A percentile compares a stretch with the other conserved stretches of the same genome.
Conservation (phyloP, 2,329 filamentous ascomycete genomes). For the Alternaria brassicicola region DNA sequence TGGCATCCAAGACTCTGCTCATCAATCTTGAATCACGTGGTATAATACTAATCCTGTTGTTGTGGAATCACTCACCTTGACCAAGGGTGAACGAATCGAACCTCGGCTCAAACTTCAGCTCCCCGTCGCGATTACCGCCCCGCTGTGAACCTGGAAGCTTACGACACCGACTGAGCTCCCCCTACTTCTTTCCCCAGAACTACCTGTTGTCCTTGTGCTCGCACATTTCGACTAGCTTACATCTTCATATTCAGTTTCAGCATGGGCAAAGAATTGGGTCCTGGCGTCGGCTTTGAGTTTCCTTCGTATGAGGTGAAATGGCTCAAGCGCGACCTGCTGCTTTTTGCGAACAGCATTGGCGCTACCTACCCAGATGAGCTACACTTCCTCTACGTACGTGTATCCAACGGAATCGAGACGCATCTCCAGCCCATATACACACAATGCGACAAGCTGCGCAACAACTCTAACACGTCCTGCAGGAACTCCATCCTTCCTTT, state of each 20-base stretch:
- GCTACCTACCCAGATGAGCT: constrained; percentile 79
- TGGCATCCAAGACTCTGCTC: not conserved
- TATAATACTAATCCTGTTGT: constrained; percentile 2
- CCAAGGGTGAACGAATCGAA: constrained; percentile 31
- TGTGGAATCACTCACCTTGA: constrained; percentile 16
- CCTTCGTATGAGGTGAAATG: constrained; percentile 77
- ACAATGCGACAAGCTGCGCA: not conserved
- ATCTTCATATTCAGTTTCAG: constrained; percentile 2
- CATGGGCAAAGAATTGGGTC: constrained; percentile 47
- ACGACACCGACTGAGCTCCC: constrained; percentile 5
- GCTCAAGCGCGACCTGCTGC: constrained; percentile 84
- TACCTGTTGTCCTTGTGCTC: not conserved
- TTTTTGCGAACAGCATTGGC: constrained; percentile 91
- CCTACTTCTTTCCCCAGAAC: not conserved
- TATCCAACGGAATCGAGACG: not conserved
- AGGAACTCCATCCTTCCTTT: constrained; percentile 90
- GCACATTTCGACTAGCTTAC: not conserved
- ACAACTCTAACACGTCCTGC: constrained; percentile 9
- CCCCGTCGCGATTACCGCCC: constrained; percentile 36
- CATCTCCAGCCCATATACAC: not conserved
- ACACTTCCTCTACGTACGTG: constrained; percentile 84
- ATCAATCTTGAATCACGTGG: not conserved
- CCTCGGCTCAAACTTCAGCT: constrained; percentile 41
- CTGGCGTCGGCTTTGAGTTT: constrained; percentile 77
- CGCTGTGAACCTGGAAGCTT: constrained; percentile 26